Percentiles rank a stretch among this genome's conserved stretches.
phyloP scores from a whole-genome alignment of 2,329 filamentous ascomycete species.

The Endothia cerciana region DNA sequence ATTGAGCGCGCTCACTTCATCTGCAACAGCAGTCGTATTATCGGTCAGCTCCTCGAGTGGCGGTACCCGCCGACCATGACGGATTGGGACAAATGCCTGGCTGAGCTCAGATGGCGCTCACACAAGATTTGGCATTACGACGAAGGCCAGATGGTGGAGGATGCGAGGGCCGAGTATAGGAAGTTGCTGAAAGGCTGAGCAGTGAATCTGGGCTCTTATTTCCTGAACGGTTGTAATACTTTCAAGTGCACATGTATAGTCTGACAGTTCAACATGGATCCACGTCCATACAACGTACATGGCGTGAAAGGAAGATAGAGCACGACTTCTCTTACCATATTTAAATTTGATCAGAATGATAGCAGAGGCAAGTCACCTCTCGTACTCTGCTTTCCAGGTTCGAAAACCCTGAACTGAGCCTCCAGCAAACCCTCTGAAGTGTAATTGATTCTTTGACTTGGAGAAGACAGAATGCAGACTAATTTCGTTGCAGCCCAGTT shows the following conservation, averaged over 20 bases:
- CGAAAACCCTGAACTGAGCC: no score
- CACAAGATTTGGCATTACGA: slow-evolving; percentile 45
- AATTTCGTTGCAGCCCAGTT: no score
- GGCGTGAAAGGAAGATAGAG: no score
- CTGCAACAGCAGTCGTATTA: slow-evolving; percentile 43
- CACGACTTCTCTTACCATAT: no score
- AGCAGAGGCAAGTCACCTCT: no score
- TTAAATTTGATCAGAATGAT: no score
- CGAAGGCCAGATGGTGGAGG: slow-evolving; percentile 38
- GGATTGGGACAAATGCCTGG: slow-evolving; percentile 42
- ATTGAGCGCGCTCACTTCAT: slow-evolving; percentile 49
- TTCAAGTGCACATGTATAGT: neutral
- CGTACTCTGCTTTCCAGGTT: no score
- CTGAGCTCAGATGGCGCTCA: slow-evolving; percentile 42
- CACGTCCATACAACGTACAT: neutral
- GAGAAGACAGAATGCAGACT: no score
- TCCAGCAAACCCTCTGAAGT: no score
- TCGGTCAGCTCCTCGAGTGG: slow-evolving; percentile 46
- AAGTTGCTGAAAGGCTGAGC: neutral
- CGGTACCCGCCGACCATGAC: slow-evolving; percentile 33
- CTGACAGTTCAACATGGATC: neutral
- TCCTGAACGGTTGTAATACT: neutral
- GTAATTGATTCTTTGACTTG: no score
- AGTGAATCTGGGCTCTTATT: neutral
- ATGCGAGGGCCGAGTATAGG: slow-evolving; percentile 21